A percentile compares a stretch with the other conserved stretches of the same genome.
These are phyloP conservation scores for Nosema granulosis DNA, from an alignment of 371 early-diverging fungal species.

Conservation along the genomic window DNA sequence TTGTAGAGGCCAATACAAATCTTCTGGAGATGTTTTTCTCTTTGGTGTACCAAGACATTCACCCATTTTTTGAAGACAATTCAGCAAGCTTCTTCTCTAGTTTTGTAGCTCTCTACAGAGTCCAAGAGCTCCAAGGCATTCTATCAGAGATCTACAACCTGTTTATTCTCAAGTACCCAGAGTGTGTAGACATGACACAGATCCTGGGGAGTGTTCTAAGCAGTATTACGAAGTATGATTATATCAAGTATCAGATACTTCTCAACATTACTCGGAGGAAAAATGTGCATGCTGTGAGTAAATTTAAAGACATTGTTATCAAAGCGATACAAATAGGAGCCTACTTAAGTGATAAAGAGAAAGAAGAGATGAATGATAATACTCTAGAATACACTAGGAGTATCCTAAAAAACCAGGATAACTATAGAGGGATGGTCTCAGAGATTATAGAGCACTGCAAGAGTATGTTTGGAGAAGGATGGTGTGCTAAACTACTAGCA, in stretches of 20 bases:
- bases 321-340: slow-evolving; percentile 37
- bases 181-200: slow-evolving; percentile 36
- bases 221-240: slow-evolving; percentile 32
- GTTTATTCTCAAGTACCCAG: slow-evolving; percentile 48
- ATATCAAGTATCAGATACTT: slow-evolving; percentile 30
- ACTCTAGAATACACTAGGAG: slow-evolving; percentile 26
- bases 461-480: slow-evolving; percentile 2
- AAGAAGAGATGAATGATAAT: slow-evolving; percentile 41
- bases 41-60: slow-evolving; percentile 55
- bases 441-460: slow-evolving; percentile 32
- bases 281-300: not conserved
- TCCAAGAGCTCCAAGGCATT: slow-evolving; percentile 4
- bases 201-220: slow-evolving; percentile 33
- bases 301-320: slow-evolving; percentile 18
- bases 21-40: slow-evolving; percentile 49
- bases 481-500: not conserved
- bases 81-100: slow-evolving; percentile 27
- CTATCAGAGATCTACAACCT: slow-evolving; percentile 45
- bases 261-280: slow-evolving; percentile 27
- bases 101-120: slow-evolving; percentile 13
- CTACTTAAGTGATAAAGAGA: slow-evolving; percentile 20
- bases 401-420: slow-evolving; percentile 37
- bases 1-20: slow-evolving; percentile 15
- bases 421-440: slow-evolving; percentile 36
- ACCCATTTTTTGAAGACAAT: slow-evolving; percentile 58